Conservation (phyloP, 2,329 filamentous ascomycete genomes). For the Calonectria hawksworthii region DNA sequence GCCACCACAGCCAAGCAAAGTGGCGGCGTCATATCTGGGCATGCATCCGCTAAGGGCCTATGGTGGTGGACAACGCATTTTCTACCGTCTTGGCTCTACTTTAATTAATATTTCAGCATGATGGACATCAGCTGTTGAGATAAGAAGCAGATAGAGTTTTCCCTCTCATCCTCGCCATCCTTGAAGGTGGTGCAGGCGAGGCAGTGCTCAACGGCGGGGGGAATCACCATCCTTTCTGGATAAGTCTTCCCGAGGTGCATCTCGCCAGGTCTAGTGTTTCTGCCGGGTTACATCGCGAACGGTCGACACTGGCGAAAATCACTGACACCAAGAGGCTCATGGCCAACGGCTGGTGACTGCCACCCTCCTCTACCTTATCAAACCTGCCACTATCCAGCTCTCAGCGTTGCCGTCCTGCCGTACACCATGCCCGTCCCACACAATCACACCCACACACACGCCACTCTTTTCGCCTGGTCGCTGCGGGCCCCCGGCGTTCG, state of each 20-base stretch:
- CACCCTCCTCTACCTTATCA: conserved; percentile 6
- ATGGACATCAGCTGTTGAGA: background rate
- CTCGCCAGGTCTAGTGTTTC: background rate
- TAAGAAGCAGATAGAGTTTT: conserved; percentile 1
- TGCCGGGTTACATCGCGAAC: background rate
- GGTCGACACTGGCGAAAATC: background rate
- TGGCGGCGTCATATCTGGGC: background rate
- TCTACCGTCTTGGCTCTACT: background rate
- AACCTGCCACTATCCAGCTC: background rate
- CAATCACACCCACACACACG: background rate
- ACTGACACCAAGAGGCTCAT: background rate
- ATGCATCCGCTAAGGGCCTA: background rate
- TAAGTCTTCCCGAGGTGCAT: conserved; percentile 7
- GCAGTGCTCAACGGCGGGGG: conserved; percentile 2
- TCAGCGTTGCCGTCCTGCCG: conserved; percentile 1
- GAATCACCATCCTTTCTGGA: background rate
- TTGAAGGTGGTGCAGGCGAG: background rate
- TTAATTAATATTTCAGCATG: background rate
- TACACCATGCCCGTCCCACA: conserved; percentile 3
- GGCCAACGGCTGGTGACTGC: background rate
- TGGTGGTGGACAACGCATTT: background rate
- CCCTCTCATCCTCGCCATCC: background rate
- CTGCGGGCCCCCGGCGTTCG: conserved; percentile 17
- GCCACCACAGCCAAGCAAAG: background rate
- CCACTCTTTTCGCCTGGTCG: background rate